These are phyloP conservation scores for Bodo saltans DNA, from an alignment of 78 protist genomes.

Conservation along the genomic window DNA sequence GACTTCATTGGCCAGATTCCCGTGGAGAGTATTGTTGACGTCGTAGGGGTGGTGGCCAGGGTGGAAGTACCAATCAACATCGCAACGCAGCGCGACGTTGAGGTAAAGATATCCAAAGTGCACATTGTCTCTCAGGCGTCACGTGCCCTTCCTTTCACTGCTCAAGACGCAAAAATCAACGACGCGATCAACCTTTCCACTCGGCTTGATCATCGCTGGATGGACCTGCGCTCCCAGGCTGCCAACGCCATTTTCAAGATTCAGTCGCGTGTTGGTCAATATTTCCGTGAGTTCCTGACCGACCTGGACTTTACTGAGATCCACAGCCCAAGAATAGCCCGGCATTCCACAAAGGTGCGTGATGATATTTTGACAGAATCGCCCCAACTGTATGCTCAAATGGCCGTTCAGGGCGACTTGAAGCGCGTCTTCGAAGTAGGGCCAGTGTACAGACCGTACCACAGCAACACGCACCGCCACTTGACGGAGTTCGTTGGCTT, in stretches of 20 bases:
- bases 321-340: slow-evolving; percentile 97
- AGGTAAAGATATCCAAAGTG: slow-evolving; percentile 57
- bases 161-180: slow-evolving; percentile 69
- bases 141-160: slow-evolving; percentile 61
- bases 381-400: slow-evolving; percentile 98
- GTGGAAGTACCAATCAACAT: slow-evolving; percentile 47
- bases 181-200: slow-evolving; percentile 55
- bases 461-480: slow-evolving; percentile 95
- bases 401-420: slow-evolving; percentile 93
- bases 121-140: slow-evolving; percentile 29
- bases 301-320: slow-evolving; percentile 82
- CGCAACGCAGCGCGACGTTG: slow-evolving; percentile 72
- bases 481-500: slow-evolving; percentile 96
- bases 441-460: slow-evolving; percentile 95
- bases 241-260: slow-evolving; percentile 85
- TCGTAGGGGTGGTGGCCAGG: slow-evolving; percentile 58
- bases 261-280: slow-evolving; percentile 64
- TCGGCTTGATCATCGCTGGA: slow-evolving; percentile 77
- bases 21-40: slow-evolving; percentile 81
- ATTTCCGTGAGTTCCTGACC: slow-evolving; percentile 61
- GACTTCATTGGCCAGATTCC: slow-evolving; percentile 42
- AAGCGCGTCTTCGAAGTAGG: slow-evolving; percentile 96
- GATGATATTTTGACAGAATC: slow-evolving; percentile 93
- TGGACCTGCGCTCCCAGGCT: slow-evolving; percentile 90
- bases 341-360: too few species aligned